phyloP scores from a whole-genome alignment of 108 stramenopile species.

The Aureococcus anophagefferens region DNA sequence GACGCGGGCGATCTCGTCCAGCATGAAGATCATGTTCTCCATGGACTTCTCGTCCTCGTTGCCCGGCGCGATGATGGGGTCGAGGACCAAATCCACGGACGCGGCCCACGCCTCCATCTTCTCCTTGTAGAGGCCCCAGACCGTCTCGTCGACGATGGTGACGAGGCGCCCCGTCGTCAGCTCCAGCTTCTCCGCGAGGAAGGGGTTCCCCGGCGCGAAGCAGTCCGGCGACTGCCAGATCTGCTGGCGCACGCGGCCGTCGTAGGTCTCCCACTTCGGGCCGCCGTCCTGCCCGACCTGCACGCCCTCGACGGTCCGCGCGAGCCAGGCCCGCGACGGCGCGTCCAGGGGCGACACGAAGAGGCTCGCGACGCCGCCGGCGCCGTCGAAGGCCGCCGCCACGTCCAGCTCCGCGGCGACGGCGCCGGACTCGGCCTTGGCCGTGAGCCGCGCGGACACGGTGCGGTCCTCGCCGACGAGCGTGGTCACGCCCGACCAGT shows the following conservation, averaged over 20 bases:
- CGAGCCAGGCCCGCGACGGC: too few relatives aligned
- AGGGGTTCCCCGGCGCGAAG: not conserved
- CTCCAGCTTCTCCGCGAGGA: not conserved
- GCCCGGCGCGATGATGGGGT: not conserved
- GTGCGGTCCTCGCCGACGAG: not conserved
- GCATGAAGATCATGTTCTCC: constrained; percentile 12
- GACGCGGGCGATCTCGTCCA: constrained; percentile 64
- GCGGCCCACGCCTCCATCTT: not conserved
- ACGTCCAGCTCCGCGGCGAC: too few relatives aligned
- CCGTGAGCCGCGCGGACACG: too few relatives aligned
- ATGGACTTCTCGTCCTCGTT: constrained; percentile 2
- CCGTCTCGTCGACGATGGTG: not conserved
- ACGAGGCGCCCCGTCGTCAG: not conserved
- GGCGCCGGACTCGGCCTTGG: too few relatives aligned
- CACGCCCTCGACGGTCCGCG: too few relatives aligned
- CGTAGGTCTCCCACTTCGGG: not conserved
- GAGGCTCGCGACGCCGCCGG: too few relatives aligned
- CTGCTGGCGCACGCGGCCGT: not conserved
- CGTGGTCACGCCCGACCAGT: too few relatives aligned
- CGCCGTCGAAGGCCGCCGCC: too few relatives aligned
- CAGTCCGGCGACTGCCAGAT: not conserved
- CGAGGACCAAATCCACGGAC: not conserved
- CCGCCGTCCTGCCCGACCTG: not conserved
- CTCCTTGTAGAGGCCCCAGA: not conserved
- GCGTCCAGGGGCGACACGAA: too few relatives aligned